Percentiles rank a stretch among this genome's conserved stretches.
phyloP scores from a whole-genome alignment of 768 basidiomycete genomes.

The Amanita thiersii region DNA sequence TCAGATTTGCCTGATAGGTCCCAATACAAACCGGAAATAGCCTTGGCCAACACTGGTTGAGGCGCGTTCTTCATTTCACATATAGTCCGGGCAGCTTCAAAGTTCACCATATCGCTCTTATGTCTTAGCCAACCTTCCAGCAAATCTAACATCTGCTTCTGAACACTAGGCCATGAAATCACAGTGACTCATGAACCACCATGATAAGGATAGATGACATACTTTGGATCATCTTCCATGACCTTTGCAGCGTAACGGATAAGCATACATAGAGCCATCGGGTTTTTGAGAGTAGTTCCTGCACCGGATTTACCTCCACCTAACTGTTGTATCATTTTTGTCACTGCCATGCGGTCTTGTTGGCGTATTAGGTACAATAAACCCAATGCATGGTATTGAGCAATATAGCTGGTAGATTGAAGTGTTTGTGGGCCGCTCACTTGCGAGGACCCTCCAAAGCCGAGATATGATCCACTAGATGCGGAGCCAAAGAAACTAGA shows the following conservation, averaged over 20 bases:
- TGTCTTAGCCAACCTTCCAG: constrained; percentile 94
- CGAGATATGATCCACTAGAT: constrained; percentile 54
- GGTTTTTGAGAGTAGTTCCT: constrained; percentile 82
- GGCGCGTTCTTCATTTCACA: constrained; percentile 91
- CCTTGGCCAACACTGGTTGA: constrained; percentile 68
- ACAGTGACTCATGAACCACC: background rate
- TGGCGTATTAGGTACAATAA: constrained; percentile 91
- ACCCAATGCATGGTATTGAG: constrained; percentile 96
- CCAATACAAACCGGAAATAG: constrained; percentile 72
- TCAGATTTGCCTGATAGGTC: constrained; percentile 1
- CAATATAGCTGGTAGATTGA: constrained; percentile 84
- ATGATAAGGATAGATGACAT: constrained; percentile 22
- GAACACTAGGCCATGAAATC: constrained; percentile 45
- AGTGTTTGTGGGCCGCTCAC: constrained; percentile 64
- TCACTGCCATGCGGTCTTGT: constrained; percentile 98
- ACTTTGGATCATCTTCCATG: constrained; percentile 99
- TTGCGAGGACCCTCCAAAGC: constrained; percentile 56
- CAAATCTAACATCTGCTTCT: constrained; percentile 88
- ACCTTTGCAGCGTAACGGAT: constrained; percentile 98
- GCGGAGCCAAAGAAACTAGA: constrained; percentile 56
- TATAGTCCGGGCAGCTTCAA: constrained; percentile 94
- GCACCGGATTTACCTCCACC: constrained; percentile 82
- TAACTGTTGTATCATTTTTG: constrained; percentile 98
- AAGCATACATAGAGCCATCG: constrained; percentile 97
- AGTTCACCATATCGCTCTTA: constrained; percentile 99